These are phyloP conservation scores for Picea sitchensis DNA, from an alignment of 75 land plant species.

Conservation along the genomic window DNA sequence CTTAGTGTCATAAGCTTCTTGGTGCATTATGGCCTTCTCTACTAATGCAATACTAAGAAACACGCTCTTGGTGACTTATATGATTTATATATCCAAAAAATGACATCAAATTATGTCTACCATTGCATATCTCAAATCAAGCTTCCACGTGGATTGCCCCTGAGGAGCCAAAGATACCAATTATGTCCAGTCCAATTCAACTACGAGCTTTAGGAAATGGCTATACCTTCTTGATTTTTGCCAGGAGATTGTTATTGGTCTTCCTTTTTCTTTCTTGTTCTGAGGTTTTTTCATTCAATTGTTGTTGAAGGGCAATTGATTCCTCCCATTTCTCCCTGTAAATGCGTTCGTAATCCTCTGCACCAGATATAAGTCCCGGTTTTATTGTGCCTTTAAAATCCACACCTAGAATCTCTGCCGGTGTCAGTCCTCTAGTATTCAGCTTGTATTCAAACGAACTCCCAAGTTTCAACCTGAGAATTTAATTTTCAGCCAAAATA, in stretches of 20 bases:
- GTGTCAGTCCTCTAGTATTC: conserved; percentile 41
- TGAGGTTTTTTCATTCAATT: conserved; percentile 23
- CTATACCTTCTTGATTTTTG: conserved; percentile 40
- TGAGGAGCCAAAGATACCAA: neutral
- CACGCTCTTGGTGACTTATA: too few relatives aligned
- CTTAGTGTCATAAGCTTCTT: too few relatives aligned
- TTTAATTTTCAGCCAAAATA: neutral
- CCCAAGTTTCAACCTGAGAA: conserved; percentile 51
- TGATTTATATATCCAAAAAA: too few relatives aligned
- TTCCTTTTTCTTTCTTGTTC: conserved; percentile 30
- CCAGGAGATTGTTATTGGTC: conserved; percentile 17
- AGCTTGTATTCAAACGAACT: conserved; percentile 30
- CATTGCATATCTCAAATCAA: neutral
- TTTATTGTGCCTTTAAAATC: conserved; percentile 43
- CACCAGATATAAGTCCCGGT: conserved; percentile 31
- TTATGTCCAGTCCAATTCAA: neutral
- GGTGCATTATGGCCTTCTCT: too few relatives aligned
- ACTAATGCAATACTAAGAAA: too few relatives aligned
- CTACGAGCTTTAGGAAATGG: neutral
- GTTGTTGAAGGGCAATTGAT: conserved; percentile 30
- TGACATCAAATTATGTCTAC: too few relatives aligned
- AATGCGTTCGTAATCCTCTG: conserved; percentile 26
- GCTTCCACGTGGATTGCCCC: neutral
- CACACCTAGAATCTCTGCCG: conserved; percentile 40
- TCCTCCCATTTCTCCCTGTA: conserved; percentile 42